Evolutionary conservation across 129 eudicot species (phyloP).

Genomic region (Flaveria bidentis): DNA sequence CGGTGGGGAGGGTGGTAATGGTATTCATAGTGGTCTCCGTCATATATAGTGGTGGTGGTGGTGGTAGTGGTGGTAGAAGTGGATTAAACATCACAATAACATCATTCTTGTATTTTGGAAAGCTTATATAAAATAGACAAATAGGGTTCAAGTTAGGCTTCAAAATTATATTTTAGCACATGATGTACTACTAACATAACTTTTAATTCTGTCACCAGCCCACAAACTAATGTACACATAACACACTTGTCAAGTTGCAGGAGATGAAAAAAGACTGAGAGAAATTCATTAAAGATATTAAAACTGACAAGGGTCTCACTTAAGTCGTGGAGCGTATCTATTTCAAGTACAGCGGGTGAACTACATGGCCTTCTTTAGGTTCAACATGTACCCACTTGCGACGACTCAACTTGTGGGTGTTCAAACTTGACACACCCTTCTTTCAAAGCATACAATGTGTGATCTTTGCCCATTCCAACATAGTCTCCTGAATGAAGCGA

Average conservation of each 20-base stretch:
- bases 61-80: not conserved
- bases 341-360: no score
- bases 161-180: not conserved
- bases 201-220: not conserved
- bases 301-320: constrained; percentile 4
- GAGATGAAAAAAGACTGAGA: not conserved
- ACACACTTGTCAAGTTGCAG: not conserved
- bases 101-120: not conserved
- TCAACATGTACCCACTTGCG: constrained; percentile 95
- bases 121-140: not conserved
- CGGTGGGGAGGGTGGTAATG: no score
- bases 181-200: not conserved
- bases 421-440: constrained; percentile 95
- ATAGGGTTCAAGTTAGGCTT: not conserved
- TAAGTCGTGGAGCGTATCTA: no score
- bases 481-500: constrained; percentile 89
- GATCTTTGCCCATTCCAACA: constrained; percentile 93
- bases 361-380: no score
- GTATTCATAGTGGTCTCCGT: no score
- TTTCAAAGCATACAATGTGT: constrained; percentile 82
- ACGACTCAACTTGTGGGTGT: constrained; percentile 66
- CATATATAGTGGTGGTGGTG: not conserved
- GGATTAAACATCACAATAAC: no score
- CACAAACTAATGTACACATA: no score
- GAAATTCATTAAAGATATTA: no score